Evolutionary conservation across 306 rosid species (phyloP), one percentile per base, ranked within the genome.

Genomic region (Ammopiptanthus mongolicus): DNA sequence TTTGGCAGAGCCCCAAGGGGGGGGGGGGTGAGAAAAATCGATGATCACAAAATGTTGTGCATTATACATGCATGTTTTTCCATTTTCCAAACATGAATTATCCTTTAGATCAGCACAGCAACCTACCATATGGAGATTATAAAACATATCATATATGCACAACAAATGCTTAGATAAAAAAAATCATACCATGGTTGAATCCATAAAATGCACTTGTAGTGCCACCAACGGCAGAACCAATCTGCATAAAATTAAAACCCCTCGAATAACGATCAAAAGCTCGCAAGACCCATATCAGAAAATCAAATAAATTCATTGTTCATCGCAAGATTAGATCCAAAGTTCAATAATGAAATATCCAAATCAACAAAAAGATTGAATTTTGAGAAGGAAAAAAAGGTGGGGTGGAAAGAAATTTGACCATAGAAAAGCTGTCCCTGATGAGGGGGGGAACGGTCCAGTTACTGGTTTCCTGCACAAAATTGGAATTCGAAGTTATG

Each of bases 141-240:
- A 37, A 23, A 51, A 22, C 63, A 59, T 17, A 25, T 60, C 34
- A 71, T 23, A 61, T 36, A 34, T 62, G 73, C 17, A 5, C 8
- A 58, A 22, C 13, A 25, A 11, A 14, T 28, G 6, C 21, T 18
- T 3, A 15, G 8, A 39, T 9, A 39, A 44, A 47, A 21, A 4
- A 56, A 59, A 57, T 56, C 46, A 56, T 83, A 94, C 98, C 97
- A 47, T 85, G 87, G 83, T 94, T 91, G 84, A 94, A 94, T 84
- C 98, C 95, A 86, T 91, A 94, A 74, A 94, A 94, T 36, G 96
- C 97, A 91, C 97, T 91, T 55, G 94, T 57, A 9, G 85, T 94
- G 57, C 98, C 98, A 62, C 98, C 98, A 78, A 91, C 89, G 9
- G 92, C 98, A 75, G 98, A 94, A 60, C 98, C 95, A 86, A 94